Evolutionary conservation across 805 yeast species (phyloP).

Genomic region (Osmozyma mogii): DNA sequence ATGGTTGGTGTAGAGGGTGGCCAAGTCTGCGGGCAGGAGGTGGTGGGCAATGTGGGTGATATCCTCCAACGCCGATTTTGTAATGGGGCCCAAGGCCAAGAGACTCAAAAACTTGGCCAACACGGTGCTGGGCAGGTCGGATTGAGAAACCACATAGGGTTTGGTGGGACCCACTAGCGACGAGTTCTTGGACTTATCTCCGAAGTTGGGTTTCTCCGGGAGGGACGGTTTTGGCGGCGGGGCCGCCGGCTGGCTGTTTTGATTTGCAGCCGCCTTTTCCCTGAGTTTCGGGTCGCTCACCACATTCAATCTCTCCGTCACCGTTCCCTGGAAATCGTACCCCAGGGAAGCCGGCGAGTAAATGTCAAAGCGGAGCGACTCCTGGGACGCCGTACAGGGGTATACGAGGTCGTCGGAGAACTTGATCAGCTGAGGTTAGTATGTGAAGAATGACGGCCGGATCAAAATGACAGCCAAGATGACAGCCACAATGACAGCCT

Average conservation of each 20-base stretch:
- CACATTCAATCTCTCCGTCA: constrained; percentile 23
- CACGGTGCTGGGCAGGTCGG: constrained; percentile 6
- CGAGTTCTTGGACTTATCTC: too few species aligned
- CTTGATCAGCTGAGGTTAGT: constrained; percentile 24
- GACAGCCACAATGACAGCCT: too few species aligned
- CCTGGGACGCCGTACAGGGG: constrained; percentile 28
- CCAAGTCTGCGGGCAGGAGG: constrained; percentile 8
- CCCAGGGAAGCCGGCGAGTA: constrained; percentile 14
- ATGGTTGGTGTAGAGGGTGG: constrained; percentile 20
- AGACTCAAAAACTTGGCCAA: constrained; percentile 8
- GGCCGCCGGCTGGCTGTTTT: constrained; percentile 20
- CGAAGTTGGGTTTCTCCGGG: constrained; percentile 1
- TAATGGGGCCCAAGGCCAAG: constrained; percentile 14
- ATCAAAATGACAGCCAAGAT: too few species aligned
- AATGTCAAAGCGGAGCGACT: constrained; percentile 28
- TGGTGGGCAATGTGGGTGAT: constrained; percentile 3
- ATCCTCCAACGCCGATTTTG: constrained; percentile 4
- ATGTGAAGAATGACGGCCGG: neutral
- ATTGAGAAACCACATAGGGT: constrained; percentile 5
- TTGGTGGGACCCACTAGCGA: constrained; percentile 5
- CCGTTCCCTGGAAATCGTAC: constrained; percentile 22
- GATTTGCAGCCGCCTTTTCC: neutral
- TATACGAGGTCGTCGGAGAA: constrained; percentile 18
- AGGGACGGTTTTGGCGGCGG: constrained; percentile 38
- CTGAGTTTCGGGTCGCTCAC: constrained; percentile 21